Percentiles rank a stretch among this genome's conserved stretches.
Evolutionary conservation across 108 stramenopile genomes (phyloP).

Genomic region (Cyclotella choctawhatcheeana): DNA sequence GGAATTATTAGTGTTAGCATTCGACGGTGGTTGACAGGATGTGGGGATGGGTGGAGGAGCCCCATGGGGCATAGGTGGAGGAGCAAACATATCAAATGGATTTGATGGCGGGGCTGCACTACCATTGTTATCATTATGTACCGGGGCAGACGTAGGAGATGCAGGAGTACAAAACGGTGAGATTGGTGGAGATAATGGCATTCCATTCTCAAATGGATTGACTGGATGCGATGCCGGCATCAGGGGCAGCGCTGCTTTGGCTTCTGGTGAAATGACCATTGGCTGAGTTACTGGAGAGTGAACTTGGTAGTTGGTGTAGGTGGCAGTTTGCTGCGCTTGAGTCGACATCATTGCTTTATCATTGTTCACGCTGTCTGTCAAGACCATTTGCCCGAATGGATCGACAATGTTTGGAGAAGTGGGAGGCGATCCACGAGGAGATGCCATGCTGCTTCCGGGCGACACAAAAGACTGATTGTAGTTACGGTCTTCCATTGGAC

Average conservation of each 20-base stretch:
- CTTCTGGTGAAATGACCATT: conserved; percentile 9
- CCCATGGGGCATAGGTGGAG: conserved; percentile 1
- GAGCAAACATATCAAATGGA: conserved; percentile 41
- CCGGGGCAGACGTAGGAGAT: conserved; percentile 17
- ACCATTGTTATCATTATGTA: background rate
- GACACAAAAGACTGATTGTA: background rate
- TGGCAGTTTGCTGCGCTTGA: no score
- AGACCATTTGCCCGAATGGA: background rate
- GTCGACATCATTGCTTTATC: background rate
- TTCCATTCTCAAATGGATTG: background rate
- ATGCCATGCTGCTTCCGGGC: background rate
- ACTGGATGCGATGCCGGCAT: background rate
- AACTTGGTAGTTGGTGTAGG: background rate
- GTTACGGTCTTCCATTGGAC: conserved; percentile 18
- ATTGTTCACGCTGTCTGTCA: background rate
- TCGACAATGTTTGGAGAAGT: conserved; percentile 4
- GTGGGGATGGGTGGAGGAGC: conserved; percentile 10
- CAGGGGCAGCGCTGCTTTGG: background rate
- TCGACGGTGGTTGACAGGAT: background rate
- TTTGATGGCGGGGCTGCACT: conserved; percentile 8
- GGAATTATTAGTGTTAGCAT: background rate
- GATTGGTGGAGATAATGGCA: conserved; percentile 29
- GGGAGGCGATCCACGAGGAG: conserved; percentile 12
- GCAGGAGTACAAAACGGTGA: conserved; percentile 31
- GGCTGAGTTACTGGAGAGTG: background rate